These are phyloP conservation scores for Onygena corvina DNA, from an alignment of 2,329 filamentous ascomycete species.

Conservation along the genomic window DNA sequence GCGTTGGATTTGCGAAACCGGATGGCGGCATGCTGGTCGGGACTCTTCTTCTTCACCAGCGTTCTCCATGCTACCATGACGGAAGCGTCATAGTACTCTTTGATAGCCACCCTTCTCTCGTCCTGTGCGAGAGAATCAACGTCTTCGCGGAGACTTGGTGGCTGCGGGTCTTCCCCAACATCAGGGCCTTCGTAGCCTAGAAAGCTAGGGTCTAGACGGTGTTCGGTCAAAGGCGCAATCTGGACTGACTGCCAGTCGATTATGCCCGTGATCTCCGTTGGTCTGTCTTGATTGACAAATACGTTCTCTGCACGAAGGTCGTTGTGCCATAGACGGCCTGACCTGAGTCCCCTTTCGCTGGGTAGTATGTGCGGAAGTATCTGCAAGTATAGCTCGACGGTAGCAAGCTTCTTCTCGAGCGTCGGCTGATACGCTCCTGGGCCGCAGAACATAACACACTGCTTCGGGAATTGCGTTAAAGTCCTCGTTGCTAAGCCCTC, in stretches of 20 bases:
- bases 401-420: slow-evolving; percentile 16
- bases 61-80: slow-evolving; percentile 13
- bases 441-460: slow-evolving; percentile 25
- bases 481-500: slow-evolving; percentile 24
- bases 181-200: slow-evolving; percentile 20
- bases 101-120: slow-evolving; percentile 1
- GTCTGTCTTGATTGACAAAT: slow-evolving; percentile 23
- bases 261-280: slow-evolving; percentile 16
- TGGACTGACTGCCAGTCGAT: slow-evolving; percentile 21
- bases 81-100: slow-evolving; percentile 2
- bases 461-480: slow-evolving; percentile 4
- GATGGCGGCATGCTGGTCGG: slow-evolving; percentile 8
- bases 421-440: slow-evolving; percentile 29
- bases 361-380: slow-evolving; percentile 9
- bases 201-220: slow-evolving; percentile 16
- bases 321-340: slow-evolving; percentile 30
- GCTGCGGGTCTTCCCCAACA: slow-evolving; percentile 19
- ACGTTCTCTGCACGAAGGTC: slow-evolving; percentile 33
- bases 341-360: slow-evolving; percentile 5
- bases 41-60: slow-evolving; percentile 11
- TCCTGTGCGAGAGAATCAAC: slow-evolving; percentile 1
- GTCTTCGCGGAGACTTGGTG: slow-evolving; percentile 14
- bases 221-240: slow-evolving; percentile 18
- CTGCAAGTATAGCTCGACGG: slow-evolving; percentile 10
- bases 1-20: slow-evolving; percentile 8